A percentile compares a stretch with the other conserved stretches of the same genome.
Conservation (phyloP, 306 rosid genomes). For the Phaseolus lunatus region DNA sequence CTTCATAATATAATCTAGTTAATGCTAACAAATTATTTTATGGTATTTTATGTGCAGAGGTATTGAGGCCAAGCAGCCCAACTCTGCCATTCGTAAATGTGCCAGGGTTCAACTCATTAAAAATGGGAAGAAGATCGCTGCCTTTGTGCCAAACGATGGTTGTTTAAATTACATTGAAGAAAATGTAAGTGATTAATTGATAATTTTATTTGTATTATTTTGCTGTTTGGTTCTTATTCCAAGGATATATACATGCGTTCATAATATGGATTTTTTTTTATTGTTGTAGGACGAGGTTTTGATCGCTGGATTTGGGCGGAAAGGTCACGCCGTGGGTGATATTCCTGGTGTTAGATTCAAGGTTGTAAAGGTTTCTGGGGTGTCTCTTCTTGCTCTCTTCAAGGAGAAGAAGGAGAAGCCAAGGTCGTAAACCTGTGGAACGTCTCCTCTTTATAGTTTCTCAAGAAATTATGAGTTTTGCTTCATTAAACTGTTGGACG, state of each 20-base stretch:
- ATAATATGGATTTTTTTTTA: too few relatives aligned
- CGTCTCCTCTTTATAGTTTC: not conserved
- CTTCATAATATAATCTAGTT: not conserved
- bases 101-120: conserved; percentile 83
- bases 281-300: conserved; percentile 76
- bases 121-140: conserved; percentile 85
- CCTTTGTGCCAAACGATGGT: conserved; percentile 85
- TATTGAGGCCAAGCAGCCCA: conserved; percentile 86
- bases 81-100: conserved; percentile 81
- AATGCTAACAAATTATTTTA: not conserved
- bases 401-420: conserved; percentile 86
- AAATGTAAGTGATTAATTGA: conserved; percentile 52
- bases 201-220: not conserved
- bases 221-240: not conserved
- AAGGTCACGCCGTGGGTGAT: conserved; percentile 90
- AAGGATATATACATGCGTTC: not conserved
- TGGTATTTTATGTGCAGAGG: conserved; percentile 55
- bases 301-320: conserved; percentile 84
- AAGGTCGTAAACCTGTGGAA: conserved; percentile 55
- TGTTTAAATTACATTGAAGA: conserved; percentile 81
- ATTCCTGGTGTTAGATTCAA: conserved; percentile 84
- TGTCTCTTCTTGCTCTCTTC: conserved; percentile 77
- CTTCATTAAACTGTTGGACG: conserved; percentile 27
- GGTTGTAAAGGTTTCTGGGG: conserved; percentile 79
- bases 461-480: conserved; percentile 4